Evolutionary conservation across 1,284 basidiomycete species (phyloP).

Genomic region (Cutaneotrichosporon sp.): DNA sequence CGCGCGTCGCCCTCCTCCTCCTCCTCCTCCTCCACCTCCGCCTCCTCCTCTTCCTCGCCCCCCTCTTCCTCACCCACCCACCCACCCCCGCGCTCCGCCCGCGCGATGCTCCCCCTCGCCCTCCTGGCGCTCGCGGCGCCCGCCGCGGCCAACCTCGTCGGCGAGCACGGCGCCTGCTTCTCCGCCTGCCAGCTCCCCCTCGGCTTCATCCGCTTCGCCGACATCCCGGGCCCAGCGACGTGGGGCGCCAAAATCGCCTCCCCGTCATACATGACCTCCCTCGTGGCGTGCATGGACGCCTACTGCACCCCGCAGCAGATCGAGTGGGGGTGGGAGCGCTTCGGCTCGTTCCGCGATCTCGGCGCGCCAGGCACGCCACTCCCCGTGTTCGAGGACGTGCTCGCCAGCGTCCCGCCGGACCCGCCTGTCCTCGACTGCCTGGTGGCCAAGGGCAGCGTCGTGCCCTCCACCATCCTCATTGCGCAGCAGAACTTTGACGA

Average conservation of each 20-base stretch:
- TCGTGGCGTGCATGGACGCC: slow-evolving; percentile 22
- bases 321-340: slow-evolving; percentile 14
- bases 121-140: not conserved
- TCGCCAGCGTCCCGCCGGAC: not conserved
- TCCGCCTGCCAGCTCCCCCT: slow-evolving; percentile 17
- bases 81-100: no score
- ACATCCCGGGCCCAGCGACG: slow-evolving; percentile 6
- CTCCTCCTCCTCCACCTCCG: not conserved
- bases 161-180: slow-evolving; percentile 10
- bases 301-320: slow-evolving; percentile 21
- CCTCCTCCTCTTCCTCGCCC: not conserved
- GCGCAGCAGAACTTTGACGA: slow-evolving; percentile 9
- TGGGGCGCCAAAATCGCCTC: slow-evolving; percentile 6
- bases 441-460: not conserved
- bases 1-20: not conserved
- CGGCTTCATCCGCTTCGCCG: slow-evolving; percentile 9
- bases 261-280: slow-evolving; percentile 18
- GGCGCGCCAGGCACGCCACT: not conserved
- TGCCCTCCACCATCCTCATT: slow-evolving; percentile 2
- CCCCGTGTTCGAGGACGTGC: slow-evolving; percentile 4
- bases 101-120: not conserved
- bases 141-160: not conserved
- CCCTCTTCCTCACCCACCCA: no score
- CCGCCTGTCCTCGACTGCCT: slow-evolving; percentile 9
- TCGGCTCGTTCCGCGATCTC: not conserved